Conservation (phyloP, 2,329 filamentous ascomycete species). For the Botrytis tulipae region DNA sequence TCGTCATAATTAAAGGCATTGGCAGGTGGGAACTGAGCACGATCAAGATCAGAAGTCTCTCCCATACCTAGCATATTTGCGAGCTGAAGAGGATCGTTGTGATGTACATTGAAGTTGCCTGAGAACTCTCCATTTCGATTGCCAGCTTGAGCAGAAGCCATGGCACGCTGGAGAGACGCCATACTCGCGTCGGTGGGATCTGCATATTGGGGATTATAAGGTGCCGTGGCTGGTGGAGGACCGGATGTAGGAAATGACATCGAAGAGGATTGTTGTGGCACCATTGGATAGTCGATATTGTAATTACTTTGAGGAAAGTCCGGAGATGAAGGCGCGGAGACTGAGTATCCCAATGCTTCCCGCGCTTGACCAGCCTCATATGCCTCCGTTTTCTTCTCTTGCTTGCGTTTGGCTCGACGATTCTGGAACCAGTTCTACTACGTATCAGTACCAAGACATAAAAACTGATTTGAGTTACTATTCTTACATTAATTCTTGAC, state of each 20-base stretch:
- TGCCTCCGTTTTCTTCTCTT: slow-evolving; percentile 56
- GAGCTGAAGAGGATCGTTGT: neutral
- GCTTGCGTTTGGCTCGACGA: slow-evolving; percentile 52
- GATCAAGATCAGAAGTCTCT: slow-evolving; percentile 14
- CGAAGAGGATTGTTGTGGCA: slow-evolving; percentile 25
- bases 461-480: neutral
- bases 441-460: neutral
- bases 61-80: neutral
- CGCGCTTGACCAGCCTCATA: slow-evolving; percentile 46
- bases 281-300: slow-evolving; percentile 24
- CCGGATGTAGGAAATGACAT: slow-evolving; percentile 24
- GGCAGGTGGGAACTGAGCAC: slow-evolving; percentile 25
- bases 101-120: slow-evolving; percentile 20
- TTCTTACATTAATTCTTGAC: slow-evolving; percentile 59
- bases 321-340: slow-evolving; percentile 34
- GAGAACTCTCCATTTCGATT: slow-evolving; percentile 29
- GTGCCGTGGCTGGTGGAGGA: slow-evolving; percentile 31
- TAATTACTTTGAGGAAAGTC: slow-evolving; percentile 31
- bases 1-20: neutral
- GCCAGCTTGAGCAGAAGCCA: slow-evolving; percentile 30
- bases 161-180: slow-evolving; percentile 35
- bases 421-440: slow-evolving; percentile 68
- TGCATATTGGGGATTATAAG: slow-evolving; percentile 35
- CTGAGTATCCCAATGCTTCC: slow-evolving; percentile 29
- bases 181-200: slow-evolving; percentile 33